Conservation (phyloP, 2,329 filamentous ascomycete species). For the Pestalotiopsis sp. region DNA sequence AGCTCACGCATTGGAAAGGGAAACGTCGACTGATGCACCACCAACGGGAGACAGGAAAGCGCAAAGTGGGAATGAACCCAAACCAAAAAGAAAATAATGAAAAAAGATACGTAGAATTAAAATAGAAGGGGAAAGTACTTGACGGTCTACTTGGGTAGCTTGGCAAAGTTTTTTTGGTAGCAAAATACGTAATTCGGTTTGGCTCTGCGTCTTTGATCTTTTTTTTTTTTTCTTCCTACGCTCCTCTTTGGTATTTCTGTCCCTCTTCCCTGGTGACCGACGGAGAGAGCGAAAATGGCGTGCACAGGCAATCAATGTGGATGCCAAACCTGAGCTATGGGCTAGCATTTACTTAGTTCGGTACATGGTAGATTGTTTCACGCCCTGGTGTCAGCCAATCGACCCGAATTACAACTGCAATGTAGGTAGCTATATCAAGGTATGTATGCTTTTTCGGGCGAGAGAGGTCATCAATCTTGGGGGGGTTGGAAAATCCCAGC, state of each 20-base stretch:
- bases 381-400: background rate
- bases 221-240: background rate
- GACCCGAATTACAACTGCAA: background rate
- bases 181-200: slow-evolving; percentile 1
- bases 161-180: background rate
- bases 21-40: background rate
- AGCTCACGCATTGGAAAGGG: background rate
- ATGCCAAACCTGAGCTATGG: slow-evolving; percentile 3
- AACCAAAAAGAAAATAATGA: background rate
- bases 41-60: background rate
- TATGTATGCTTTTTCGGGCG: background rate
- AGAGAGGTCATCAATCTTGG: background rate
- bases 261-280: slow-evolving; percentile 7
- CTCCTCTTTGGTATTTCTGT: background rate
- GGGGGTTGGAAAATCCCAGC: background rate
- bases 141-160: background rate
- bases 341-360: background rate
- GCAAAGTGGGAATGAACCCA: background rate
- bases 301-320: slow-evolving; percentile 8
- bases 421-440: background rate
- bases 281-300: slow-evolving; percentile 12
- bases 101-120: background rate
- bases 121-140: background rate
- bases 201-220: background rate
- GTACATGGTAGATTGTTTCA: background rate